These are phyloP conservation scores for Verticillium nubilum DNA, from an alignment of 2,329 filamentous ascomycete genomes.

Conservation along the genomic window DNA sequence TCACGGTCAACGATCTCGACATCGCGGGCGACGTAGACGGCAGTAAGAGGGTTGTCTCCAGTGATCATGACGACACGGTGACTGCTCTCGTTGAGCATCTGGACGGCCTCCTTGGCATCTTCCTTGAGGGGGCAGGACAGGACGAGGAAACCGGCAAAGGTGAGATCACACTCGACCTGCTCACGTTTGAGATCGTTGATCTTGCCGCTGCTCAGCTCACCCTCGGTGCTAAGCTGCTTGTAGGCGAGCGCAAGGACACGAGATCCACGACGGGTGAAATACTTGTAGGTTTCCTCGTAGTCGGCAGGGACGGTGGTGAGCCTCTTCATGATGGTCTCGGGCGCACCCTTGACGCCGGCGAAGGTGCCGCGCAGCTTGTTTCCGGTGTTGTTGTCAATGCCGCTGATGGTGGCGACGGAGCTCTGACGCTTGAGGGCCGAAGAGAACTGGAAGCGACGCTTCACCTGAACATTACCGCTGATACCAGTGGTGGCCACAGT, in stretches of 20 bases:
- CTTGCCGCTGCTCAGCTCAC: constrained; percentile 73
- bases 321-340: constrained; percentile 95
- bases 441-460: constrained; percentile 96
- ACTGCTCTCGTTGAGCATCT: constrained; percentile 97
- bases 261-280: constrained; percentile 93
- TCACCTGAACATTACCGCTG: constrained; percentile 82
- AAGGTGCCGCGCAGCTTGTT: constrained; percentile 81
- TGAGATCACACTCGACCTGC: constrained; percentile 76
- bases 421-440: constrained; percentile 95
- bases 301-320: constrained; percentile 73
- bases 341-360: constrained; percentile 92
- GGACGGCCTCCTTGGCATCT: constrained; percentile 87
- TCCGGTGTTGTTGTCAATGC: constrained; percentile 64
- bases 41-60: constrained; percentile 94
- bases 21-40: constrained; percentile 88
- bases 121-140: constrained; percentile 95
- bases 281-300: constrained; percentile 98
- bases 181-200: constrained; percentile 96
- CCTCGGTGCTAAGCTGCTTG: constrained; percentile 79
- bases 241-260: constrained; percentile 91
- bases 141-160: constrained; percentile 92
- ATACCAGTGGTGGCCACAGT: constrained; percentile 39
- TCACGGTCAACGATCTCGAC: constrained; percentile 98
- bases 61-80: constrained; percentile 99
- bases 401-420: constrained; percentile 78